phyloP scores from a whole-genome alignment of 2,329 filamentous ascomycete species.

The Metarhizium guizhouense region DNA sequence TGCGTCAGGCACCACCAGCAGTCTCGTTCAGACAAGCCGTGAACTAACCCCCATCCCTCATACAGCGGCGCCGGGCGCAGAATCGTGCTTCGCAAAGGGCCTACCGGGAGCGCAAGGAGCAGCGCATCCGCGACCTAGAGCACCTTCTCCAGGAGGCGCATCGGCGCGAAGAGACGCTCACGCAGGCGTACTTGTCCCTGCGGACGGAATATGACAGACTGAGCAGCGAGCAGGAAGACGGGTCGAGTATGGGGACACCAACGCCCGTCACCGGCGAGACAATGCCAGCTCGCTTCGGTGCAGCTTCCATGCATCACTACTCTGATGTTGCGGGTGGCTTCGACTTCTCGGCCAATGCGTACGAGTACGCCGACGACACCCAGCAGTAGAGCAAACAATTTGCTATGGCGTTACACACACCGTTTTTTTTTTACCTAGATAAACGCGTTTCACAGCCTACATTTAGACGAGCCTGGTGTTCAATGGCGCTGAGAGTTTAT shows the following conservation, averaged over 20 bases:
- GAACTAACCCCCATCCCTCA: slow-evolving; percentile 3
- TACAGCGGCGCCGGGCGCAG: slow-evolving; percentile 21
- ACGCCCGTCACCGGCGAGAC: neutral
- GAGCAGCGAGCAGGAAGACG: slow-evolving; percentile 3
- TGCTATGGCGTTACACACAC: no score
- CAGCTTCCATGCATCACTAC: neutral
- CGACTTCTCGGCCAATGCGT: neutral
- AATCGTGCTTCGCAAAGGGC: slow-evolving; percentile 23
- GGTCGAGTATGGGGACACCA: neutral
- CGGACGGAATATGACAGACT: slow-evolving; percentile 35
- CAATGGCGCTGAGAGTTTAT: neutral
- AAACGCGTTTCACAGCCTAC: no score
- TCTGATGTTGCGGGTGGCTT: neutral
- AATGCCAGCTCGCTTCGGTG: neutral
- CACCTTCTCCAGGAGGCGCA: slow-evolving; percentile 43
- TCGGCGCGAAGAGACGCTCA: slow-evolving; percentile 45
- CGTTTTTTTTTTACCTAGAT: no score
- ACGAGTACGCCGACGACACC: neutral
- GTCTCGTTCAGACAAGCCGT: neutral
- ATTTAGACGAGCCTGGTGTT: neutral
- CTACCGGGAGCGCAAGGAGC: slow-evolving; percentile 32
- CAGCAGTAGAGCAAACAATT: neutral
- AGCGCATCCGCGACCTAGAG: slow-evolving; percentile 56
- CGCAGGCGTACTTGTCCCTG: slow-evolving; percentile 42
- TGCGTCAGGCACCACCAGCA: slow-evolving; percentile 18